Evolutionary conservation across 371 early-diverging fungal genomes (phyloP).

Genomic region (Mortierella polycephala): DNA sequence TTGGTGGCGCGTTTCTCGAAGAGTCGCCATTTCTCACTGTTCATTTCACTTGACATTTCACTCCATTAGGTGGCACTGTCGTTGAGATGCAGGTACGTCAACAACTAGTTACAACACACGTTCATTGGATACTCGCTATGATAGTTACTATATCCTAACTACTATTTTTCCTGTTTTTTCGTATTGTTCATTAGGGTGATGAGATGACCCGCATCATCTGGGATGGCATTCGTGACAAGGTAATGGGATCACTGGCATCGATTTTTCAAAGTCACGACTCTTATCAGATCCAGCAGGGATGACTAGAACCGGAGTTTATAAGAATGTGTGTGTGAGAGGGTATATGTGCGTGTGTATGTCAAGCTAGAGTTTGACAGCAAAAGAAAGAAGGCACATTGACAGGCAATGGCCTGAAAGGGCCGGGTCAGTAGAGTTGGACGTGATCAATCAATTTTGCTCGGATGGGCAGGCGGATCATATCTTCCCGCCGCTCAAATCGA

Average conservation of each 20-base stretch:
- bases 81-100: conserved; percentile 54
- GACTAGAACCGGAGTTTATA: too few species aligned
- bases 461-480: too few species aligned
- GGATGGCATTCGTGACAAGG: conserved; percentile 91
- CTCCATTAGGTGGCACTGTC: conserved; percentile 48
- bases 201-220: conserved; percentile 98
- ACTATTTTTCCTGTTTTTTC: neutral
- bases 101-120: neutral
- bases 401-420: too few species aligned
- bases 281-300: neutral
- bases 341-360: too few species aligned
- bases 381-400: too few species aligned
- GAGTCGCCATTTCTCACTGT: neutral
- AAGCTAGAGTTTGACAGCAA: too few species aligned
- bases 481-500: neutral
- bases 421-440: too few species aligned
- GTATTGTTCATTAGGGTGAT: conserved; percentile 70
- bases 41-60: neutral
- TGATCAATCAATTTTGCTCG: too few species aligned
- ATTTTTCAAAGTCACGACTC: conserved; percentile 17
- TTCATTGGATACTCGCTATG: too few species aligned
- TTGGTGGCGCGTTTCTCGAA: neutral
- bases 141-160: neutral
- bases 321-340: too few species aligned
- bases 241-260: conserved; percentile 15